Evolutionary conservation across 2,329 filamentous ascomycete species (phyloP).

Genomic region (Coniochaeta ligniaria): DNA sequence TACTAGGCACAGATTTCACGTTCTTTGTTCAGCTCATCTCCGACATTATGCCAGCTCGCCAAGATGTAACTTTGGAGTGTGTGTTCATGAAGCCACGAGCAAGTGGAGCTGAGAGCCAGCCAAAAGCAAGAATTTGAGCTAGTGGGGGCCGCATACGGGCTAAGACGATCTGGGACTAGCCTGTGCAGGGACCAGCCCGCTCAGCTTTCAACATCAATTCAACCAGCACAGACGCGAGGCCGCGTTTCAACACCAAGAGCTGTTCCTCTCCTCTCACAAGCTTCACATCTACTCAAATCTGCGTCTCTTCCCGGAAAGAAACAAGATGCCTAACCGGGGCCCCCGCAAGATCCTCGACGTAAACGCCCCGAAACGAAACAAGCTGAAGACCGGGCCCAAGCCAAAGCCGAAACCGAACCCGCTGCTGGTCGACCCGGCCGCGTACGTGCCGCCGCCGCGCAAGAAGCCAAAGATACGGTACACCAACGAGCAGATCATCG

Average conservation of each 20-base stretch:
- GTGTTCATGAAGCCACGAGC: slow-evolving; percentile 1
- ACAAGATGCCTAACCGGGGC: background rate
- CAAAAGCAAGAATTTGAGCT: background rate
- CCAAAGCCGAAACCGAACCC: background rate
- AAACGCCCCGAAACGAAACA: background rate
- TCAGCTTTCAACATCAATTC: background rate
- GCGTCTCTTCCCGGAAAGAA: background rate
- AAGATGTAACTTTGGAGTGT: background rate
- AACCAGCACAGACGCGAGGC: background rate
- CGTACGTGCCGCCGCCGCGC: background rate
- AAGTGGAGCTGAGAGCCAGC: background rate
- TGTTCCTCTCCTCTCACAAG: background rate
- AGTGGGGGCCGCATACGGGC: background rate
- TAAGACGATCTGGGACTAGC: background rate
- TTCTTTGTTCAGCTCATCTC: slow-evolving; percentile 26
- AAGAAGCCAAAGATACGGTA: background rate
- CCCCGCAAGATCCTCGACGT: background rate
- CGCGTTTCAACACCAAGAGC: background rate
- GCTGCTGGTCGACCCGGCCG: background rate
- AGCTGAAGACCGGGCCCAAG: background rate
- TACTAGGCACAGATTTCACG: slow-evolving; percentile 6
- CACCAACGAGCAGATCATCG: background rate
- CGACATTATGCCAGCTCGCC: slow-evolving; percentile 23
- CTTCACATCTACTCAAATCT: background rate
- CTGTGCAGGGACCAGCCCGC: background rate